These are phyloP conservation scores for Hemileccinum impolitum DNA, from an alignment of 768 basidiomycete species.

Conservation along the genomic window DNA sequence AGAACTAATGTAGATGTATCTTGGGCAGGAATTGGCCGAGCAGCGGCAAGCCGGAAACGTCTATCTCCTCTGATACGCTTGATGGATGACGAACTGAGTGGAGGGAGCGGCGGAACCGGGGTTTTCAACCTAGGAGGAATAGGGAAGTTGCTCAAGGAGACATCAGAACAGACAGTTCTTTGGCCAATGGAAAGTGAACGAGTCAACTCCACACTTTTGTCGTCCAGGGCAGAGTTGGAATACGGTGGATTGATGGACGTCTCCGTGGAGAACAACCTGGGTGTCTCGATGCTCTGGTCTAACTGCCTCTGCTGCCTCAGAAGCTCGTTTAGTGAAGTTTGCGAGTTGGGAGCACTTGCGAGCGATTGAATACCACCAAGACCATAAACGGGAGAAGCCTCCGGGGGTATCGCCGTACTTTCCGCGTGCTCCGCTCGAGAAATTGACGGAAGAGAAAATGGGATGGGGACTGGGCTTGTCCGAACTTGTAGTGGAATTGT, in stretches of 20 bases:
- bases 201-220: constrained; percentile 6
- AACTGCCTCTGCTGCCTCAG: constrained; percentile 61
- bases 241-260: constrained; percentile 28
- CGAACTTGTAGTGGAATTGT: constrained; percentile 2
- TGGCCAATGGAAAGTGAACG: constrained; percentile 26
- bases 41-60: constrained; percentile 15
- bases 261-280: constrained; percentile 43
- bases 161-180: constrained; percentile 39
- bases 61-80: constrained; percentile 23
- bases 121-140: constrained; percentile 46
- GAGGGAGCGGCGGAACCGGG: constrained; percentile 16
- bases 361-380: constrained; percentile 34
- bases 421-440: background rate
- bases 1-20: constrained; percentile 14
- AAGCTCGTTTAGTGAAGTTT: constrained; percentile 47
- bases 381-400: constrained; percentile 45
- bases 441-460: background rate
- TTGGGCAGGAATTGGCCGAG: constrained; percentile 2
- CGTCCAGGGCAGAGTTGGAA: constrained; percentile 30
- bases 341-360: constrained; percentile 14
- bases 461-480: background rate
- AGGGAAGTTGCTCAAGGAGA: constrained; percentile 71
- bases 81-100: constrained; percentile 9
- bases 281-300: constrained; percentile 59
- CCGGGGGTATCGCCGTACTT: background rate